Evolutionary conservation across 495 filamentous ascomycete genomes (phyloP).

Genomic region (Podospora pseudocomata): DNA sequence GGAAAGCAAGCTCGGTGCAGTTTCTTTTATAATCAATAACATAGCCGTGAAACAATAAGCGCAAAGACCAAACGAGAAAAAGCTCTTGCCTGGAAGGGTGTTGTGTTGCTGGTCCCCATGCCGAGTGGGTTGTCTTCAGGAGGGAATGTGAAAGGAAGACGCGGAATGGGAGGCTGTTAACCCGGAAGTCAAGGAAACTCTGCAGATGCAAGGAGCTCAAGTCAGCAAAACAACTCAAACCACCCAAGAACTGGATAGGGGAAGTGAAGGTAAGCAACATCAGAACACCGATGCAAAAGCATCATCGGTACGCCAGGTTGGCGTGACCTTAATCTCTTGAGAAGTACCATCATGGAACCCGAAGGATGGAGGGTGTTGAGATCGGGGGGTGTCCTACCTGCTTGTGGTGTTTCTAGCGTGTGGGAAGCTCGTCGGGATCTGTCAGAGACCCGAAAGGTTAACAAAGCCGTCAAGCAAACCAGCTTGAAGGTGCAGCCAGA

Average conservation of each 20-base stretch:
- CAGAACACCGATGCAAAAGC: neutral
- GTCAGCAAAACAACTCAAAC: neutral
- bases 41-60: neutral
- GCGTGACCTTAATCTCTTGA: neutral
- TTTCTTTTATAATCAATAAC: too few species aligned
- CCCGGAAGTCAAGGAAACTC: neutral
- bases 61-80: neutral
- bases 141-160: too few species aligned
- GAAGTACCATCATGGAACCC: neutral
- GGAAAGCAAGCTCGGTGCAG: neutral
- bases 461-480: neutral
- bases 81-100: neutral
- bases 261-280: neutral
- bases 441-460: neutral
- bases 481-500: neutral
- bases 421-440: too few species aligned
- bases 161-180: too few species aligned
- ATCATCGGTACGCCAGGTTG: neutral
- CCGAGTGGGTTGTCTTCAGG: too few species aligned
- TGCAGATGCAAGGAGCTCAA: neutral
- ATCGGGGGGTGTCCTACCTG: neutral
- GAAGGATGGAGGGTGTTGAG: neutral
- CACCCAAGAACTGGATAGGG: too few species aligned
- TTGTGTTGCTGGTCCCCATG: neutral
- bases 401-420: neutral